A percentile compares a stretch with the other conserved stretches of the same genome.
Evolutionary conservation across 164 flowering plant genomes (phyloP).

Genomic region (Piper longum): DNA sequence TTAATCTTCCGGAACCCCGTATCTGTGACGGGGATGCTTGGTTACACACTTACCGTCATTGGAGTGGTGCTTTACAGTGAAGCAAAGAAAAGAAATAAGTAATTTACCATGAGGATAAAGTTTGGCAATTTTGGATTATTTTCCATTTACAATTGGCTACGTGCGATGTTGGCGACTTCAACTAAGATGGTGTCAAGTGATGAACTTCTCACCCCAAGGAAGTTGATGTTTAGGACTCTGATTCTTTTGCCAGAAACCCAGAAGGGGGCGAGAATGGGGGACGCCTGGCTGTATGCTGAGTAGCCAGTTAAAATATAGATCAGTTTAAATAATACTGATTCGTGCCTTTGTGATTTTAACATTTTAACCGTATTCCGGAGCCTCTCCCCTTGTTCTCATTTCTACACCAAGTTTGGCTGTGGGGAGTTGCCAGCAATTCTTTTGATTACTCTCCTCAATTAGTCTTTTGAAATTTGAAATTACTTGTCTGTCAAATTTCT

Average conservation of each 20-base stretch:
- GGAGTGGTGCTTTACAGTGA: constrained; percentile 92
- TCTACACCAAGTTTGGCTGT: neutral
- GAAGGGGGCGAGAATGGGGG: constrained; percentile 4
- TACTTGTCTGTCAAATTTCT: constrained; percentile 6
- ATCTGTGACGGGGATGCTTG: constrained; percentile 93
- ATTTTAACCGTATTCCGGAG: neutral
- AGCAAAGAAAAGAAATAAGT: constrained; percentile 83
- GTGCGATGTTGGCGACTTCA: constrained; percentile 4
- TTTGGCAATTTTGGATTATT: constrained; percentile 7
- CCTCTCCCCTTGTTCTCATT: neutral
- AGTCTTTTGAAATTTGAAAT: constrained; percentile 19
- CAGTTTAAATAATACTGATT: constrained; percentile 4
- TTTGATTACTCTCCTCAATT: constrained; percentile 16
- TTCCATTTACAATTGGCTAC: constrained; percentile 7
- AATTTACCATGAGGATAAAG: constrained; percentile 7
- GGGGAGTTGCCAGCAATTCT: constrained; percentile 15
- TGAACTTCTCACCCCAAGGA: neutral
- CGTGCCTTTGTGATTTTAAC: neutral
- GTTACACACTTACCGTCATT: constrained; percentile 67
- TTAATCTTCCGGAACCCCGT: constrained; percentile 84
- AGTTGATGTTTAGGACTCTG: constrained; percentile 13
- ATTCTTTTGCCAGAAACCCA: constrained; percentile 29
- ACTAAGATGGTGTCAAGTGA: neutral
- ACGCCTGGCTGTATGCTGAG: constrained; percentile 37
- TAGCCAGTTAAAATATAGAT: constrained; percentile 15